Percentiles rank a stretch among this genome's conserved stretches.
These are phyloP conservation scores for Trypanosoma congolense DNA, from an alignment of 208 protist genomes.

Conservation along the genomic window DNA sequence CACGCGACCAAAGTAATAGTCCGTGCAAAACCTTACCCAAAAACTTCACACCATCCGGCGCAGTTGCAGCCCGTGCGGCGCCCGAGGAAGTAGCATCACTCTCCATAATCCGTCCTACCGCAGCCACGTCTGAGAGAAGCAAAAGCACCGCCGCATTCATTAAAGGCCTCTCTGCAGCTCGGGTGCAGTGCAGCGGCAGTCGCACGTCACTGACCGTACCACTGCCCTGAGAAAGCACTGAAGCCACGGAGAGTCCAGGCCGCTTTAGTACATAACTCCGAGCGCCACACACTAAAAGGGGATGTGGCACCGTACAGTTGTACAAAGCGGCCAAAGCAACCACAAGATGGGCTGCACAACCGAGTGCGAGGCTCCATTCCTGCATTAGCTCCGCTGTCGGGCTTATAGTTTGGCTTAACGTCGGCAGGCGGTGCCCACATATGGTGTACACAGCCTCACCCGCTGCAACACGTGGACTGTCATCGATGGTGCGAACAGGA, in stretches of 20 bases:
- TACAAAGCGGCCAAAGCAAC: conserved; percentile 49
- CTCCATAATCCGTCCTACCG: conserved; percentile 41
- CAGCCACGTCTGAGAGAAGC: conserved; percentile 27
- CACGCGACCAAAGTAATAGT: background rate
- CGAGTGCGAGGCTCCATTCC: conserved; percentile 54
- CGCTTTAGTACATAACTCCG: conserved; percentile 8
- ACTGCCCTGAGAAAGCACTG: conserved; percentile 16
- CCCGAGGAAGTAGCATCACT: conserved; percentile 22
- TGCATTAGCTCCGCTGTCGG: conserved; percentile 30
- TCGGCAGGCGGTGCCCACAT: conserved; percentile 9
- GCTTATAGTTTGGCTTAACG: conserved; percentile 1
- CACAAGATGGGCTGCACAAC: conserved; percentile 40
- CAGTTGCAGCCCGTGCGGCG: background rate
- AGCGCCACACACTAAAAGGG: conserved; percentile 37
- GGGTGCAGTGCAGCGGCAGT: conserved; percentile 35
- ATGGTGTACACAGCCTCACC: conserved; percentile 6
- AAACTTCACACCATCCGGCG: conserved; percentile 9
- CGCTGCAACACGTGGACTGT: background rate
- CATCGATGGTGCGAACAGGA: conserved; percentile 4
- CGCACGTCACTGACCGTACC: conserved; percentile 24
- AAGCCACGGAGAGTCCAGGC: conserved; percentile 19
- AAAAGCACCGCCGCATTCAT: conserved; percentile 48
- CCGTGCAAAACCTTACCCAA: background rate
- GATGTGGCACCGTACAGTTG: conserved; percentile 52
- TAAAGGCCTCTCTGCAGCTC: conserved; percentile 33